Percentiles rank a stretch among this genome's conserved stretches.
Conservation (phyloP, 2,329 filamentous ascomycete genomes). For the Ceratocystis cubensis region DNA sequence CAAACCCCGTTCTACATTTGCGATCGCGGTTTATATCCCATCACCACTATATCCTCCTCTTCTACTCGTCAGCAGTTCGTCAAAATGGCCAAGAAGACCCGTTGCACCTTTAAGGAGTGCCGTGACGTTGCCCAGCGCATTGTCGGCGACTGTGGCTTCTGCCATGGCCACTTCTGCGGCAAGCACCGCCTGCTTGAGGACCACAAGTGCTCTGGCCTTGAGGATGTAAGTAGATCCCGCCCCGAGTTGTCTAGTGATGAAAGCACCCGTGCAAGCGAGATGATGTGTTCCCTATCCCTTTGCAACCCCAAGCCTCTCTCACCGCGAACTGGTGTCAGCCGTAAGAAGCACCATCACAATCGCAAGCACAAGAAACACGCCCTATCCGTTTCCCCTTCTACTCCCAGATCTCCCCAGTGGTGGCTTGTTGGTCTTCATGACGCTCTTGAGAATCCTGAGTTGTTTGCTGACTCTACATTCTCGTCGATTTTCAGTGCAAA, state of each 20-base stretch:
- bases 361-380: not conserved
- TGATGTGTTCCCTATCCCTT: not conserved
- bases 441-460: conserved; percentile 29
- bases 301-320: not conserved
- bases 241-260: not conserved
- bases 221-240: conserved; percentile 51
- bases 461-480: conserved; percentile 27
- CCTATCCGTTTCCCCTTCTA: conserved; percentile 19
- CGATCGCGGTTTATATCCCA: not conserved
- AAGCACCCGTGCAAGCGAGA: not conserved
- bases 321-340: not conserved
- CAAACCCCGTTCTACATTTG: not conserved
- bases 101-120: conserved; percentile 84
- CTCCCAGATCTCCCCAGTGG: conserved; percentile 18
- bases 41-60: not conserved
- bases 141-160: conserved; percentile 93
- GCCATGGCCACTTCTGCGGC: conserved; percentile 83
- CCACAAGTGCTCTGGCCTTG: conserved; percentile 82
- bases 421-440: conserved; percentile 34
- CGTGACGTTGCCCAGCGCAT: conserved; percentile 79
- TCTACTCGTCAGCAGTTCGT: not conserved
- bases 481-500: conserved; percentile 56
- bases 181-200: conserved; percentile 90
- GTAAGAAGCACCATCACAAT: not conserved
- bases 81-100: conserved; percentile 60